Evolutionary conservation across 306 rosid genomes (phyloP).

Genomic region (Fagus sylvatica): DNA sequence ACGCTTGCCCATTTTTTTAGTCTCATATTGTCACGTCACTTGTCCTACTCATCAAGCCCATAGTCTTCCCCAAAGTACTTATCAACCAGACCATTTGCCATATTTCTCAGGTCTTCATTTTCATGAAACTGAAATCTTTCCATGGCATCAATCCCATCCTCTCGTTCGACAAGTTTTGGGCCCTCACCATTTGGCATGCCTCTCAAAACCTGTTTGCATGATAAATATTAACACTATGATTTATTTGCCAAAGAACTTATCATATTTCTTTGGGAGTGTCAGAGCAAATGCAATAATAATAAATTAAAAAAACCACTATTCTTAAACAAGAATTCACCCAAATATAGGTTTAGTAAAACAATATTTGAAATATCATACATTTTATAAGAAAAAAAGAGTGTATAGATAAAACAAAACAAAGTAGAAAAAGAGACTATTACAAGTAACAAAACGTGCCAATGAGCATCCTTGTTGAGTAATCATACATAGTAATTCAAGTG

Average conservation of each 20-base stretch:
- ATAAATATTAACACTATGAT: neutral
- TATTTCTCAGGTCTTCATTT: constrained; percentile 84
- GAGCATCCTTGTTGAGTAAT: neutral
- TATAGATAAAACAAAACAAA: neutral
- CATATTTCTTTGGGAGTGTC: neutral
- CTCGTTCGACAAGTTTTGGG: constrained; percentile 83
- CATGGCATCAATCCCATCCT: constrained; percentile 95
- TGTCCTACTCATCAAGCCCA: constrained; percentile 63
- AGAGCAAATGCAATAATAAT: neutral
- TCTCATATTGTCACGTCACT: neutral
- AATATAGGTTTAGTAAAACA: neutral
- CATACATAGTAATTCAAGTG: too few species aligned
- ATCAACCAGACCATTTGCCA: constrained; percentile 88
- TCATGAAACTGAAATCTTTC: constrained; percentile 96
- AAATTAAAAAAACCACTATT: neutral
- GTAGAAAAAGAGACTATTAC: neutral
- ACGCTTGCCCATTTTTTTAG: neutral
- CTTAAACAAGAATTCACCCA: neutral
- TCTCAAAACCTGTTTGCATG: constrained; percentile 70
- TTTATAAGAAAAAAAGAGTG: neutral
- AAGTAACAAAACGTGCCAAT: neutral
- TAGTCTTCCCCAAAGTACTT: constrained; percentile 90
- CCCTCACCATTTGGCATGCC: constrained; percentile 90
- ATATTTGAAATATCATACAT: neutral
- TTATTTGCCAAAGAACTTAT: constrained; percentile 2